These are phyloP conservation scores for Dactylellina leptospora DNA, from an alignment of 2,329 filamentous ascomycete genomes.

Conservation along the genomic window DNA sequence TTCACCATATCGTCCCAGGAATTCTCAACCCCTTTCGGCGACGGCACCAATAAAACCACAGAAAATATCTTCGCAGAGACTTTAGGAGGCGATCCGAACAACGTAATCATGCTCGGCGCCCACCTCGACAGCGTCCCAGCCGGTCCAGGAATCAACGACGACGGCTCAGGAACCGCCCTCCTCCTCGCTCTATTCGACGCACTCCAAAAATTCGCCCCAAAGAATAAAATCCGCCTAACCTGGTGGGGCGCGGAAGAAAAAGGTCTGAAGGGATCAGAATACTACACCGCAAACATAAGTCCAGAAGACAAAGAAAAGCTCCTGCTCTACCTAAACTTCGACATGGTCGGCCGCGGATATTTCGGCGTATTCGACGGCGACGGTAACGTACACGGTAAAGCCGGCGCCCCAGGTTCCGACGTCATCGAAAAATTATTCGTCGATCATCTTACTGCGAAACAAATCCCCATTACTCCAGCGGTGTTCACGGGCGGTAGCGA, in stretches of 20 bases:
- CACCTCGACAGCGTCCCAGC: constrained; percentile 59
- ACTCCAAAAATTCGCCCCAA: constrained; percentile 28
- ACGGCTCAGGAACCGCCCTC: constrained; percentile 58
- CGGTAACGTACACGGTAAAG: constrained; percentile 56
- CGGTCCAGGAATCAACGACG: constrained; percentile 59
- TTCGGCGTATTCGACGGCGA: constrained; percentile 59
- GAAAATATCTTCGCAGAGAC: constrained; percentile 48
- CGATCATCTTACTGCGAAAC: constrained; percentile 56
- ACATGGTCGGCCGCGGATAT: constrained; percentile 60
- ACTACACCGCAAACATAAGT: constrained; percentile 58
- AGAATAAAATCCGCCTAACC: constrained; percentile 59
- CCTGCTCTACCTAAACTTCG: constrained; percentile 60
- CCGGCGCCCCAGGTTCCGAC: constrained; percentile 58
- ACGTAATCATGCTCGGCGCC: constrained; percentile 56
- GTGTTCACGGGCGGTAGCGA: constrained; percentile 59
- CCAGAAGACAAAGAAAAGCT: constrained; percentile 41
- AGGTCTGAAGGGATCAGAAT: constrained; percentile 58
- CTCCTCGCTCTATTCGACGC: constrained; percentile 58
- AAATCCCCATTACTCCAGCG: constrained; percentile 57
- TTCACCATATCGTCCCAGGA: too few species aligned
- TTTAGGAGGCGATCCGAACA: constrained; percentile 15
- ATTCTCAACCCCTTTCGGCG: too few species aligned
- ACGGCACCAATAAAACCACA: too few species aligned
- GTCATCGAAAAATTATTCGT: constrained; percentile 59
- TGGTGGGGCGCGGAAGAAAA: constrained; percentile 59